Evolutionary conservation across 2,329 filamentous ascomycete species (phyloP), one percentile per base, ranked within the genome.

Genomic region (Cercospora sp.): DNA sequence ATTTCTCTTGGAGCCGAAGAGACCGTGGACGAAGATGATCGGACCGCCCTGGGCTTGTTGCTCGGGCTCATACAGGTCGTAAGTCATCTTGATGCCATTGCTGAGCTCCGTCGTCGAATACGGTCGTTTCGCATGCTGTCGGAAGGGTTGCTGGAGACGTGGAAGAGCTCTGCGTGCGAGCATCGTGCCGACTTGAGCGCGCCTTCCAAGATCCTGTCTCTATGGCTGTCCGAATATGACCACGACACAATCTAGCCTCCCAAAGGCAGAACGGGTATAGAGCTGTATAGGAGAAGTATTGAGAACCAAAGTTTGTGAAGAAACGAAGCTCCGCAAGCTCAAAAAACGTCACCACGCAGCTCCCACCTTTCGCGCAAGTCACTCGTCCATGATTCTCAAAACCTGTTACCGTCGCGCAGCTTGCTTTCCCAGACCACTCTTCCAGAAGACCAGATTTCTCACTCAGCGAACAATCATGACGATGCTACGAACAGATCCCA

Each of bases 1-100:
- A 79, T 98, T 98, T 83, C 92, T 93, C 83, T 96, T 97, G 42
- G 92, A 97, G 20, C 94, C 94, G 76, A 98, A 97, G 10, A 98
- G 84, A 1, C 95, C 94, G 78, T 98, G 94, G 76, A 98, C 88
- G 73, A 98, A 91, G 69, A 98, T 81, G 71, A 98, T 92, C 1
- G 94, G 91, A 63, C 83, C 82, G 66, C 81, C 78, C 83, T 78
- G 64, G 79, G 64, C 48, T 45, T 51, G 30, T 33, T 66, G 63
- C 48, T 73, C 71, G 76, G 90, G 88, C 74, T 86, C 82, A 76
- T 93, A 88, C 53, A 91, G 82, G 74, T 92, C 90, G 78, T 87
- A 93, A 1, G 86, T 85, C 40, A 93, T 80, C 18, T 74, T 74
- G 65, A 80, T 74, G 70, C 76, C 76, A 71, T 78, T 78, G 69